Evolutionary conservation across 768 basidiomycete species (phyloP).

Genomic region (Boletus huronensis): DNA sequence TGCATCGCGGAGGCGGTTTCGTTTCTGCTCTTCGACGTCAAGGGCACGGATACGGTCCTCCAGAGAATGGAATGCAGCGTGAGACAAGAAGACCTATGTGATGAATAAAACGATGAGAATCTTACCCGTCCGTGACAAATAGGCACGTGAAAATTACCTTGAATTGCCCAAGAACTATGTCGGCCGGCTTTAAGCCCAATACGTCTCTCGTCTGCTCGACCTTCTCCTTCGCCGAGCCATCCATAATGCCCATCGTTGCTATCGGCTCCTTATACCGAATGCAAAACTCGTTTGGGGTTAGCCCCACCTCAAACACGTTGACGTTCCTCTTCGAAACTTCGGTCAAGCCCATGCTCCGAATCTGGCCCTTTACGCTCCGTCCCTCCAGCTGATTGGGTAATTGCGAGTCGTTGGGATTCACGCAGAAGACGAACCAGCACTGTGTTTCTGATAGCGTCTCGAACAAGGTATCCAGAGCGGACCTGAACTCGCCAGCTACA

Average conservation of each 20-base stretch:
- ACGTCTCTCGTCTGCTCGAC: slow-evolving; percentile 56
- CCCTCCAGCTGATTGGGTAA: slow-evolving; percentile 93
- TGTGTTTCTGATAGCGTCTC: slow-evolving; percentile 87
- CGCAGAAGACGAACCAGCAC: slow-evolving; percentile 87
- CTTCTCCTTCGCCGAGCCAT: slow-evolving; percentile 57
- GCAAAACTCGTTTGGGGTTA: slow-evolving; percentile 84
- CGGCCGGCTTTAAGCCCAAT: slow-evolving; percentile 58
- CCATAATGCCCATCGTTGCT: slow-evolving; percentile 49
- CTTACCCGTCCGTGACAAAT: background rate
- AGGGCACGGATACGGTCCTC: slow-evolving; percentile 82
- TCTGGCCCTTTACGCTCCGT: slow-evolving; percentile 87
- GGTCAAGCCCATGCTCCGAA: slow-evolving; percentile 73
- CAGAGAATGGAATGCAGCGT: slow-evolving; percentile 78
- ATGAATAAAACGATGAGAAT: slow-evolving; percentile 3
- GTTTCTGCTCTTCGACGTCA: slow-evolving; percentile 84
- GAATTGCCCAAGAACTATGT: slow-evolving; percentile 77
- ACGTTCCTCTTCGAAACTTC: slow-evolving; percentile 69
- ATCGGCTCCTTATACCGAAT: slow-evolving; percentile 77
- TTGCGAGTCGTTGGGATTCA: slow-evolving; percentile 95
- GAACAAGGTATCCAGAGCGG: slow-evolving; percentile 81
- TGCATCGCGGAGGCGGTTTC: slow-evolving; percentile 72
- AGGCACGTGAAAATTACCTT: slow-evolving; percentile 53
- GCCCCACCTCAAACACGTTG: slow-evolving; percentile 75
- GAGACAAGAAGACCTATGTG: slow-evolving; percentile 81
- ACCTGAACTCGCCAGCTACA: slow-evolving; percentile 84